Evolutionary conservation across 2,329 filamentous ascomycete genomes (phyloP).

Genomic region (Phyllosticta citribraziliensis): DNA sequence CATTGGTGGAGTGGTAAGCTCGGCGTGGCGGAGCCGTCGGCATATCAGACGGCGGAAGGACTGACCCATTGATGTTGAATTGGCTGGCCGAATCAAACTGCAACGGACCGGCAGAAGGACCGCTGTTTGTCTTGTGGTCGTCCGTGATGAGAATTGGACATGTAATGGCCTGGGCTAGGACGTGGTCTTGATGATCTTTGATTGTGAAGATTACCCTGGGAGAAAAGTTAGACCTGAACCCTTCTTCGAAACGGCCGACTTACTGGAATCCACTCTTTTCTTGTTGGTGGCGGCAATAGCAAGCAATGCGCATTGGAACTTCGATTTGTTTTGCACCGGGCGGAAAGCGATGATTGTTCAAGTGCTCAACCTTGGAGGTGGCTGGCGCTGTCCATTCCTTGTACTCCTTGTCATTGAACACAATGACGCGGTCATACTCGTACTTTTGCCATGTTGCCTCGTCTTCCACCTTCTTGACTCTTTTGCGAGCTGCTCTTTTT

Average conservation of each 20-base stretch:
- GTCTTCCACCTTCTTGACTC: conserved; percentile 85
- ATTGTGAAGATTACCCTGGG: conserved; percentile 74
- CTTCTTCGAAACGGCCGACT: neutral
- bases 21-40: conserved; percentile 35
- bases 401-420: conserved; percentile 30
- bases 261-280: conserved; percentile 76
- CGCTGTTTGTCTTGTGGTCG: conserved; percentile 75
- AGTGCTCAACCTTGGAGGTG: neutral
- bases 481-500: conserved; percentile 85
- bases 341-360: neutral
- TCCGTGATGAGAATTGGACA: conserved; percentile 91
- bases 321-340: conserved; percentile 59
- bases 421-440: conserved; percentile 34
- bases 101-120: conserved; percentile 25
- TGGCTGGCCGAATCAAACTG: conserved; percentile 16
- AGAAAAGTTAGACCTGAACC: neutral
- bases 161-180: conserved; percentile 75
- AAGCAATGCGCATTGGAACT: conserved; percentile 87
- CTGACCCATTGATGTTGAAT: neutral
- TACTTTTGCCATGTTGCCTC: conserved; percentile 66
- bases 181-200: conserved; percentile 64
- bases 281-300: conserved; percentile 84
- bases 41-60: neutral
- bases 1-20: conserved; percentile 52
- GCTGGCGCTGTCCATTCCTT: conserved; percentile 18